Base-by-base conservation (phyloP, 805 yeast genomes). In the Teunomyces lycoperdinae region DNA sequence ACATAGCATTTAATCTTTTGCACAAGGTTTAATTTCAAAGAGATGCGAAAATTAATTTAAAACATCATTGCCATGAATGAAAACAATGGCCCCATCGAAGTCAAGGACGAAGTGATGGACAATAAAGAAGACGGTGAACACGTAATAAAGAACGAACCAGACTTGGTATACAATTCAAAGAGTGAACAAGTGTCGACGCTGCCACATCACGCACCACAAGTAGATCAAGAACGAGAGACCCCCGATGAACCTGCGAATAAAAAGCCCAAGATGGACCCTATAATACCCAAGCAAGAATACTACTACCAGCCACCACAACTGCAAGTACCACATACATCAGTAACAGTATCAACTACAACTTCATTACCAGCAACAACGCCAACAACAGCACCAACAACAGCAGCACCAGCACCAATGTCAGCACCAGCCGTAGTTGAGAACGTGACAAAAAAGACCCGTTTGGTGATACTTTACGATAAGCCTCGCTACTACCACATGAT, bases 401-500 rank as follows among this genome's bases (percentile, higher is more conserved):
- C 33, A 27, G 9, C 31, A 39, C 16, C 35, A 28, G 26, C 29
- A 9, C 24, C 42, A 29, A 13, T 28, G 14, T 10, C 34, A 27
- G 28, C 16, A 28, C 35, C 46, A 10, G 9, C 5, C 24, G 24
- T 20, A 20, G 24, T 20, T 6, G 24, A 20, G 24, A 20, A 20
- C 24, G 33, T 14, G 17, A 29, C 28, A 11, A 52, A 42, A 30
- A 49, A 50, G 20, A 50, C 44, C 24, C 43, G 64, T 26, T 43
- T 60, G 14, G 58, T 58, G 9, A 42, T 60, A 9, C 33, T 58
- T 17, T 64, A 62, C 43, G 70, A 64, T 44, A 57, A 58, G 35
- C 71, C 69, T 1, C 54, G 59, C 28, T 61, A 56, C 50, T 54
- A 58, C 39, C 67, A 60, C 46, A 58, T 64, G 48, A 62, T 57